Percentiles rank a stretch among this genome's conserved stretches.
Evolutionary conservation across 345 rosid species (phyloP).

Genomic region (Eutrema yunnanense): DNA sequence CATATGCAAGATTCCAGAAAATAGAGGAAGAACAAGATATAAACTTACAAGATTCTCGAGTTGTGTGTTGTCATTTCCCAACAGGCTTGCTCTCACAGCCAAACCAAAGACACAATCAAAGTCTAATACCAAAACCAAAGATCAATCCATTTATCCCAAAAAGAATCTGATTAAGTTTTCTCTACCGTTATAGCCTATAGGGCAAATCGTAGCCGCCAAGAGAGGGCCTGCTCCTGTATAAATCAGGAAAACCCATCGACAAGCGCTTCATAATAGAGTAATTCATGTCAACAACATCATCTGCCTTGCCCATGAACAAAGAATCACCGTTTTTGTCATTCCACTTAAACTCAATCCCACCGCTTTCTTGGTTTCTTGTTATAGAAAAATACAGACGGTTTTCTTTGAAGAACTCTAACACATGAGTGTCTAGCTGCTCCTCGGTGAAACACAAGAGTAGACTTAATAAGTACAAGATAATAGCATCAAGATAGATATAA

Average conservation of each 20-base stretch:
- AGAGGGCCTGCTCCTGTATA: constrained; percentile 32
- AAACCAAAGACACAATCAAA: constrained; percentile 12
- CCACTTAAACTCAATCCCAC: constrained; percentile 48
- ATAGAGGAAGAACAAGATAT: neutral
- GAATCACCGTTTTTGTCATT: constrained; percentile 32
- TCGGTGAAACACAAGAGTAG: constrained; percentile 24
- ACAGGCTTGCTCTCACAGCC: constrained; percentile 50
- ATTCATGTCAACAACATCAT: constrained; percentile 33
- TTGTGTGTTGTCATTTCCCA: constrained; percentile 40
- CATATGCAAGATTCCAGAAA: neutral
- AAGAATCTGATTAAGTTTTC: neutral
- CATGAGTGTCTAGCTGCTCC: constrained; percentile 53
- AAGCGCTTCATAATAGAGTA: constrained; percentile 52
- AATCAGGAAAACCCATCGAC: constrained; percentile 47
- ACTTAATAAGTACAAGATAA: too few species aligned
- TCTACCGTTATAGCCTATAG: constrained; percentile 39
- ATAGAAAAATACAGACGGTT: constrained; percentile 50
- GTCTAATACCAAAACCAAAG: neutral
- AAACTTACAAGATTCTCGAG: constrained; percentile 51
- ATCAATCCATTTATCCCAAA: neutral
- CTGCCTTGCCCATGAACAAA: constrained; percentile 17
- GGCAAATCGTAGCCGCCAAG: constrained; percentile 52
- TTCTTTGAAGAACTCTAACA: constrained; percentile 51
- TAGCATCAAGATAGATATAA: too few species aligned
- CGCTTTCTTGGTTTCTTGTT: constrained; percentile 37